Evolutionary conservation across 2,329 filamentous ascomycete species (phyloP).

Genomic region (Colletotrichum sp.): DNA sequence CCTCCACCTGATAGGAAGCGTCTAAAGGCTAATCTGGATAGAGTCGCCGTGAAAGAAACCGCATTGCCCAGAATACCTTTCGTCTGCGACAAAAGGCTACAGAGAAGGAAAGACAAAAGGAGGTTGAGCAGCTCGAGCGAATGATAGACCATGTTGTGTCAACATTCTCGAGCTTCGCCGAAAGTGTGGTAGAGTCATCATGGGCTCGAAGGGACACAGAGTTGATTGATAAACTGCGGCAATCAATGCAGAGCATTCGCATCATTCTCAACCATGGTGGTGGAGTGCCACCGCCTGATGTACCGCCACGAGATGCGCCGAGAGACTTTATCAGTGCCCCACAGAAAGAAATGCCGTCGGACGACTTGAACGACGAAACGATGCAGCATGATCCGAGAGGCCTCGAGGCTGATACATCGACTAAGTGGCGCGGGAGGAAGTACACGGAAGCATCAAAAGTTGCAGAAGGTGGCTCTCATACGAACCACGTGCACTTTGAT

Average conservation of each 20-base stretch:
- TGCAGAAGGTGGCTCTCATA: background rate
- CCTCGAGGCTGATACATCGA: background rate
- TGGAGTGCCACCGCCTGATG: background rate
- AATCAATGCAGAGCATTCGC: background rate
- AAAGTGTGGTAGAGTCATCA: background rate
- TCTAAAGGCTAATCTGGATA: fast-evolving
- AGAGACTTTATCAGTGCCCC: background rate
- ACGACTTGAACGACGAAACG: background rate
- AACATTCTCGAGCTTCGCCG: background rate
- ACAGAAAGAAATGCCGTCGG: background rate
- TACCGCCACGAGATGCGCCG: background rate
- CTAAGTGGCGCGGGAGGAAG: background rate
- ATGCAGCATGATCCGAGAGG: background rate
- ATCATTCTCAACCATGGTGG: background rate
- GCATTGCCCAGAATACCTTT: background rate
- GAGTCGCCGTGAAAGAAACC: background rate
- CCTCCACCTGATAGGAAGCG: background rate
- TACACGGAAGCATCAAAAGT: background rate
- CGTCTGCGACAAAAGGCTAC: background rate
- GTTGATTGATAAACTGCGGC: background rate
- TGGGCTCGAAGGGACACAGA: background rate
- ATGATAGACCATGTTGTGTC: background rate
- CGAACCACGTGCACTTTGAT: background rate
- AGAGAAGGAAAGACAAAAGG: background rate
- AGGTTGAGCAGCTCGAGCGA: background rate